Evolutionary conservation across 805 yeast genomes (phyloP).

Genomic region (Wickerhamomyces hampshirensis): DNA sequence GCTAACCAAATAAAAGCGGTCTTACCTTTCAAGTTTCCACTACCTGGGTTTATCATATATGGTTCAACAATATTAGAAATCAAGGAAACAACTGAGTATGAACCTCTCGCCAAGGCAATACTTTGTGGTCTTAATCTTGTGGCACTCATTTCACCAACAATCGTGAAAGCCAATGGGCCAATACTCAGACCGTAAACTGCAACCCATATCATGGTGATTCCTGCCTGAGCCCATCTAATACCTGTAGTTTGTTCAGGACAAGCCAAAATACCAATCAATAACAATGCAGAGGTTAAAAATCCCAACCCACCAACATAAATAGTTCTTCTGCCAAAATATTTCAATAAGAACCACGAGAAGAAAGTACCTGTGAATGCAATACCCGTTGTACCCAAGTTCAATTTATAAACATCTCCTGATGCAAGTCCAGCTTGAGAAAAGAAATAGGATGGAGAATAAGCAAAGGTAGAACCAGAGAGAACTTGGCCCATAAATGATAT

Average conservation of each 20-base stretch:
- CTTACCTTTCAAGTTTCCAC: conserved; percentile 45
- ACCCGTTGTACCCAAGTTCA: conserved; percentile 31
- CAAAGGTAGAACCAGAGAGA: conserved; percentile 43
- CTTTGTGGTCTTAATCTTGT: conserved; percentile 37
- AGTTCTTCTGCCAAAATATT: conserved; percentile 28
- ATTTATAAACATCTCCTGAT: conserved; percentile 25
- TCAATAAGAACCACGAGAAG: conserved; percentile 28
- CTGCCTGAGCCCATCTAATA: conserved; percentile 19
- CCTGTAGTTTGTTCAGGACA: conserved; percentile 13
- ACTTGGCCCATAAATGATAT: conserved; percentile 38
- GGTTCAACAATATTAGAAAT: conserved; percentile 38
- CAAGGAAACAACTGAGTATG: conserved; percentile 30
- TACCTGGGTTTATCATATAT: conserved; percentile 43
- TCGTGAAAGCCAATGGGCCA: conserved; percentile 36
- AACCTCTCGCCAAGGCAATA: conserved; percentile 28
- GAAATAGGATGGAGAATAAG: conserved; percentile 42
- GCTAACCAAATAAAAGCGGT: conserved; percentile 41
- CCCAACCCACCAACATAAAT: conserved; percentile 26
- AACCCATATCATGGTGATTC: conserved; percentile 17
- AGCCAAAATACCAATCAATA: conserved; percentile 15
- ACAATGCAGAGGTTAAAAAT: conserved; percentile 15
- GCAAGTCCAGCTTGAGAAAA: conserved; percentile 44
- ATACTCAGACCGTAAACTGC: conserved; percentile 31
- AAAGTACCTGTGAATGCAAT: conserved; percentile 29
- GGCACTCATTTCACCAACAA: conserved; percentile 35